phyloP scores from a whole-genome alignment of 441 rosid genomes.

The Euphorbia celastroides region DNA sequence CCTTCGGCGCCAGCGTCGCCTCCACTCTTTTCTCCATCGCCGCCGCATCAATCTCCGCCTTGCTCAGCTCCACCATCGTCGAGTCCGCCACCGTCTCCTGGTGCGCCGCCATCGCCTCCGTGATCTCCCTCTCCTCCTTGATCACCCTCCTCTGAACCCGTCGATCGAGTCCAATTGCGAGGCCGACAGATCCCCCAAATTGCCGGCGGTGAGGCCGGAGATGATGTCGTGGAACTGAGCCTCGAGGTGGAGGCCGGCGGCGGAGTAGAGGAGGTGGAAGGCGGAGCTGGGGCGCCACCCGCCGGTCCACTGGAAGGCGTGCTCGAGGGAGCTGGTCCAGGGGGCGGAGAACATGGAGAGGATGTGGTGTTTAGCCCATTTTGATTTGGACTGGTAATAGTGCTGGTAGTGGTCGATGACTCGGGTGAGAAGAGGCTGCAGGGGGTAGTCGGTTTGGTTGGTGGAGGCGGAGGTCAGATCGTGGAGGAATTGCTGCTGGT shows the following conservation, averaged over 20 bases:
- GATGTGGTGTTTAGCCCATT: slow-evolving; percentile 28
- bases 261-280: slow-evolving; percentile 47
- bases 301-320: slow-evolving; percentile 25
- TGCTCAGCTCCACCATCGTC: slow-evolving; percentile 20
- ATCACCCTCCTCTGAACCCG: slow-evolving; percentile 24
- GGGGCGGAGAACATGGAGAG: slow-evolving; percentile 37
- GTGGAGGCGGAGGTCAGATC: slow-evolving; percentile 31
- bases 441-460: neutral
- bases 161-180: slow-evolving; percentile 28
- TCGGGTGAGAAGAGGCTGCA: slow-evolving; percentile 16
- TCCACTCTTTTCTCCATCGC: slow-evolving; percentile 16
- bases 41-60: neutral
- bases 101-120: slow-evolving; percentile 32
- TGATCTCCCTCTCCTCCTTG: slow-evolving; percentile 29
- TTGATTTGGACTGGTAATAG: slow-evolving; percentile 33
- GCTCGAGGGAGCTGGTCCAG: slow-evolving; percentile 40
- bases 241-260: slow-evolving; percentile 38
- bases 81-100: slow-evolving; percentile 32
- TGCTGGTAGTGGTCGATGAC: slow-evolving; percentile 37
- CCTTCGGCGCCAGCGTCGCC: neutral
- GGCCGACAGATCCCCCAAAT: slow-evolving; percentile 35
- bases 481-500: slow-evolving; percentile 32
- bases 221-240: slow-evolving; percentile 25
- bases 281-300: slow-evolving; percentile 47
- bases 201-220: slow-evolving; percentile 26